Base-by-base conservation (phyloP, 805 yeast genomes). In the Lipomyces sp. region DNA sequence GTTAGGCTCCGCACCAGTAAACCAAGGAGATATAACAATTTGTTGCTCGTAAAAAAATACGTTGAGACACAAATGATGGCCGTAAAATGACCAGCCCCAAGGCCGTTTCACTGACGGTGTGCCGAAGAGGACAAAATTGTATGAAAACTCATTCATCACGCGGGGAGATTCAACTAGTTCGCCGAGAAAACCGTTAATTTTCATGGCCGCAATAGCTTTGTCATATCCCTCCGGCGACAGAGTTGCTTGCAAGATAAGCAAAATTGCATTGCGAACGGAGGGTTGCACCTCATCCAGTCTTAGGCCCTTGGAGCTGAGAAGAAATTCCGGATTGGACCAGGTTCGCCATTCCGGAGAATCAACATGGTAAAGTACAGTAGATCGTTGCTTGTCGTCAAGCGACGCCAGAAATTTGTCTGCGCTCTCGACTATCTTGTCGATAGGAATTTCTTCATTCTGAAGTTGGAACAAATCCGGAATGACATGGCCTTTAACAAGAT, bases 291-390 rank as follows among this genome's bases (percentile, higher is more conserved):
- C 46, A 2, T 43, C 46, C 10, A 43, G 39, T 3, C 46, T 29
- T 11, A 43, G 19, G 16, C 46, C 46, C 22, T 43, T 43, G 33
- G 10, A 10, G 39, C 46, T 43, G 19, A 43, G 33, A 2, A 35
- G 26, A 19, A 43, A 33, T 16, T 43, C 46, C 3, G 46, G 46
- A 21, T 43, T 43, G 3, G 39, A 33, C 46, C 46, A 43, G 10
- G 46, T 35, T 7, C 46, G 39, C 46, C 46, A 43, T 34, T 43
- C 46, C 11, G 40, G 46, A 3, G 46, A 43, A 16, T 43, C 46
- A 22, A 43, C 18, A 24, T 35, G 46, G 21, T 43, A 24, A 5
- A 34, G 32, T 6, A 34, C 16, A 13, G 29, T 26, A 1, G 22
- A 18, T 14, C 22, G 24, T 14, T 43, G 46, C n/a, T 26, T 14